These are phyloP conservation scores for Leccinellum rugosiceps DNA, from an alignment of 768 basidiomycete species.

Conservation along the genomic window DNA sequence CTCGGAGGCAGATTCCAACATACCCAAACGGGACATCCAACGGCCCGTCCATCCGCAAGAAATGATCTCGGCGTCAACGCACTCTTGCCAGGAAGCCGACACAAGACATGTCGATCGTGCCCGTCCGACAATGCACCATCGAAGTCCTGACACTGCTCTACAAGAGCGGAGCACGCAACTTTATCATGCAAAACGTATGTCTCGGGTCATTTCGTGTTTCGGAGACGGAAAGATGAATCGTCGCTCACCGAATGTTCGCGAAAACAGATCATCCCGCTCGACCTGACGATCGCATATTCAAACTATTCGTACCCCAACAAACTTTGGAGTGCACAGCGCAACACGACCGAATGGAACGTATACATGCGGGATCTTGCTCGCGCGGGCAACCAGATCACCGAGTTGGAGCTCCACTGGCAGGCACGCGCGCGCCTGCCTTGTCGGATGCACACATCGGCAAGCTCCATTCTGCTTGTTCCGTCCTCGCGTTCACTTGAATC, in stretches of 20 bases:
- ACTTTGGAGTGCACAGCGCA: conserved; percentile 52
- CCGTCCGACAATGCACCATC: conserved; percentile 55
- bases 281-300: conserved; percentile 47
- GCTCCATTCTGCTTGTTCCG: neutral
- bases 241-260: too few species aligned
- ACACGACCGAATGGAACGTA: conserved; percentile 57
- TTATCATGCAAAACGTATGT: too few species aligned
- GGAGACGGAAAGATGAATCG: too few species aligned
- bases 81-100: conserved; percentile 50
- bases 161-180: conserved; percentile 58
- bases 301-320: conserved; percentile 44
- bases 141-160: conserved; percentile 59
- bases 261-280: too few species aligned
- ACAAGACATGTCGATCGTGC: conserved; percentile 49
- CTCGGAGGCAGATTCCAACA: too few species aligned
- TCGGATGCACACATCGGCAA: conserved; percentile 57
- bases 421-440: conserved; percentile 45
- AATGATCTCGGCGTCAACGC: conserved; percentile 55
- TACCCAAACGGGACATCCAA: conserved; percentile 36
- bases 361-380: conserved; percentile 51
- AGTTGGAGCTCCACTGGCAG: conserved; percentile 49
- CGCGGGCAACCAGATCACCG: conserved; percentile 50
- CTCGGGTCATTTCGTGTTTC: too few species aligned
- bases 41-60: conserved; percentile 37
- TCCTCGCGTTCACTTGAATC: neutral